Percentiles rank a stretch among this genome's conserved stretches.
Conservation (phyloP, 331 rosid species). For the Prunus yedoensis region DNA sequence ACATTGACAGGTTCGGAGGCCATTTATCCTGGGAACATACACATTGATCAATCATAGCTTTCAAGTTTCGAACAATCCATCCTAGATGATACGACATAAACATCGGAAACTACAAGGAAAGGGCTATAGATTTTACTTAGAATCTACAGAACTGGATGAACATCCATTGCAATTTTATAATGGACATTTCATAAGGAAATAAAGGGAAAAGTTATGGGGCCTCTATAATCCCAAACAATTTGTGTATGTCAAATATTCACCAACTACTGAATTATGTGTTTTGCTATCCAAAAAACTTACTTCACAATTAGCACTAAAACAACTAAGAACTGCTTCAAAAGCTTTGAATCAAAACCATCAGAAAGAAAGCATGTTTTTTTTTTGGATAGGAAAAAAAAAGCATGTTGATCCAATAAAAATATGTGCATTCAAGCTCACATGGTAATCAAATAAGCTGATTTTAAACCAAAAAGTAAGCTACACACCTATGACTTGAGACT, state of each 20-base stretch:
- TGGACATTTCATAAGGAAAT: neutral
- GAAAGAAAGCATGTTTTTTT: neutral
- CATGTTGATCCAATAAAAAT: neutral
- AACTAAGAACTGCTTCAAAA: neutral
- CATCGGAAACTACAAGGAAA: neutral
- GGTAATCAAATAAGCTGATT: neutral
- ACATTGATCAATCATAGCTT: neutral
- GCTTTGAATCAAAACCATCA: neutral
- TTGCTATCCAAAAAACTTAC: neutral
- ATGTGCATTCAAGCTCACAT: neutral
- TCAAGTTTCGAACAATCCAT: neutral
- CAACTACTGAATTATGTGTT: neutral
- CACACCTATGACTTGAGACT: constrained; percentile 3
- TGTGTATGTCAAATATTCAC: neutral
- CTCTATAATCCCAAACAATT: neutral
- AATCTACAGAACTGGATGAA: neutral
- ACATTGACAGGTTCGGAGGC: constrained; percentile 43
- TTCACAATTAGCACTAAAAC: constrained; percentile 1
- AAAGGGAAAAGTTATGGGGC: neutral
- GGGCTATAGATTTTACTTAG: neutral
- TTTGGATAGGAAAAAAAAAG: too few relatives aligned
- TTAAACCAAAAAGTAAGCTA: neutral
- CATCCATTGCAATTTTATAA: neutral
- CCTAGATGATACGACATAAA: neutral
- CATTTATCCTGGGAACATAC: constrained; percentile 34